Evolutionary conservation across 2,329 filamentous ascomycete species (phyloP).

Genomic region (Raffaelea ambrosiae): DNA sequence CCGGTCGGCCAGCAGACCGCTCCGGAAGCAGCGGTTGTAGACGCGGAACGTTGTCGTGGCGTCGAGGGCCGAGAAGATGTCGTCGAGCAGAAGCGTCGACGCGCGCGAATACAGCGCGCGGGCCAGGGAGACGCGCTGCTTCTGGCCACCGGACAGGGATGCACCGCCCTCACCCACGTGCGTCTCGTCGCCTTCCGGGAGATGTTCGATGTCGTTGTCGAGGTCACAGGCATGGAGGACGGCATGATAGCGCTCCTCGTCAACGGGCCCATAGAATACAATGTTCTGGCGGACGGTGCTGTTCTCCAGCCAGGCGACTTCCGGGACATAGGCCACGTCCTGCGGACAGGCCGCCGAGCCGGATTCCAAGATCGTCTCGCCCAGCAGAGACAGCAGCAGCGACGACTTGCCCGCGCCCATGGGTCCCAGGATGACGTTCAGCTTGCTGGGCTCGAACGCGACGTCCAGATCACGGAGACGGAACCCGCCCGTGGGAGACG

Average conservation of each 20-base stretch:
- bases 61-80: conserved; percentile 86
- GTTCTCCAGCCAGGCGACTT: conserved; percentile 57
- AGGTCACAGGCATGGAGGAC: conserved; percentile 80
- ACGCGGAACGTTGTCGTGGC: conserved; percentile 45
- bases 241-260: conserved; percentile 66
- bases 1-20: conserved; percentile 62
- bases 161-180: conserved; percentile 90
- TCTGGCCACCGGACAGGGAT: conserved; percentile 84
- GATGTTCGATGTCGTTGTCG: conserved; percentile 77
- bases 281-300: conserved; percentile 38
- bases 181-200: conserved; percentile 80
- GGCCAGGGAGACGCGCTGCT: conserved; percentile 84
- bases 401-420: conserved; percentile 25
- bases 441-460: conserved; percentile 16
- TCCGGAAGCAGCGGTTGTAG: conserved; percentile 44
- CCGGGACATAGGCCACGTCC: conserved; percentile 21
- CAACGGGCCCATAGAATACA: conserved; percentile 41
- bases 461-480: conserved; percentile 14
- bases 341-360: conserved; percentile 17
- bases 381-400: conserved; percentile 19
- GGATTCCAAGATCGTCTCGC: conserved; percentile 17
- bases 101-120: conserved; percentile 84
- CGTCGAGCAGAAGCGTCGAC: conserved; percentile 75
- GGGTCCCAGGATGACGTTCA: conserved; percentile 23
- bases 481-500: conserved; percentile 11